Percentiles rank a stretch among this genome's conserved stretches.
These are phyloP conservation scores for Colletotrichum sp. DNA, from an alignment of 2,329 filamentous ascomycete genomes.

Conservation along the genomic window DNA sequence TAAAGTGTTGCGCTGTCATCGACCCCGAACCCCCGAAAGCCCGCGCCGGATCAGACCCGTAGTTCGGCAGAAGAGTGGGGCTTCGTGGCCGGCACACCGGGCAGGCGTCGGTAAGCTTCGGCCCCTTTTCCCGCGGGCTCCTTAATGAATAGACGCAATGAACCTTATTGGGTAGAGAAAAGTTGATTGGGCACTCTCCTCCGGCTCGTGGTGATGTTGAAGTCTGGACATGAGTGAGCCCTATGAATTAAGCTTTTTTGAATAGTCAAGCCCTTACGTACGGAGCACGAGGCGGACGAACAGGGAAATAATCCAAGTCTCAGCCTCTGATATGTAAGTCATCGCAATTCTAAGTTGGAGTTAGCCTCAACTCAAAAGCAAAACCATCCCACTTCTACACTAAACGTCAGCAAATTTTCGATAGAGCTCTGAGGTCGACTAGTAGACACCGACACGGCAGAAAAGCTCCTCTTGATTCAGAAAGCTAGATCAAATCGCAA, in stretches of 20 bases:
- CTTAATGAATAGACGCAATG: not conserved
- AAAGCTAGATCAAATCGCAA: not conserved
- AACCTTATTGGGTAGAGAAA: not conserved
- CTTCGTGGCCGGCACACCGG: not conserved
- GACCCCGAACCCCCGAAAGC: not conserved
- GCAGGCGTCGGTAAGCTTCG: not conserved
- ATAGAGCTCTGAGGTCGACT: not conserved
- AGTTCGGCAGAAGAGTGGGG: not conserved
- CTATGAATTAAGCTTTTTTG: not conserved
- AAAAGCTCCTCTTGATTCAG: not conserved
- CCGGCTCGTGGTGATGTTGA: not conserved
- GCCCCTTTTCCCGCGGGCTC: not conserved
- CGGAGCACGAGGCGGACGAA: not conserved
- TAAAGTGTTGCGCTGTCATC: not conserved
- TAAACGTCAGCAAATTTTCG: not conserved
- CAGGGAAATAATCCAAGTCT: not conserved
- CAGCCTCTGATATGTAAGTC: not conserved
- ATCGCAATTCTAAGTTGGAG: not conserved
- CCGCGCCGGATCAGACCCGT: not conserved
- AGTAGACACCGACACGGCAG: not conserved
- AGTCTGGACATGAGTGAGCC: not conserved
- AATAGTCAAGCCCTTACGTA: not conserved
- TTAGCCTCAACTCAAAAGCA: not conserved
- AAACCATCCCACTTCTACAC: not conserved
- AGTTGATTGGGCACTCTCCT: not conserved